Base-by-base conservation (phyloP, 306 rosid species). In the Luffa aegyptiaca region DNA sequence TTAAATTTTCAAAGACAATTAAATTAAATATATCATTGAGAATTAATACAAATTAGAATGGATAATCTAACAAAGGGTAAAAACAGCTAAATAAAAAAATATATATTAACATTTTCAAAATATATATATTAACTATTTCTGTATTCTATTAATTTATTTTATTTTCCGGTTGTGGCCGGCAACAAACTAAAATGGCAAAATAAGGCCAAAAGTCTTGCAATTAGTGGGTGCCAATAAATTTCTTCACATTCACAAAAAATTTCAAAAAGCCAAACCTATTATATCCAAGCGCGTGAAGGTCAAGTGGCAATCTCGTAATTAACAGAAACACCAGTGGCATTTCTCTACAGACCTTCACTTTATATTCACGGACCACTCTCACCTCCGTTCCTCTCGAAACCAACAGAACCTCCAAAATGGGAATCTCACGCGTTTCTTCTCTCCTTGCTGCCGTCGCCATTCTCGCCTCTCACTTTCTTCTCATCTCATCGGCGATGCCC, bases 171-270 rank as follows among this genome's bases (percentile, higher is more conserved):
- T 3, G 41, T 71, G 36, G 75, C 35, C 17, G 53, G 37, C 75
- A 44, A 44, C 37, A 41, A 68, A 8, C 42, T 71, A 5, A 4
- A 18, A 68, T 3, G 74, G 49, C 73, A 41, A 65, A 62, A 37
- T 65, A 39, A 20, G 18, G 75, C 5, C 21, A 14, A 71, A 39
- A 45, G 36, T 42, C 37, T 49, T 11, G 21, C 13, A 11, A 69
- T 42, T 49, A 73, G 78, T 73, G 61, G 61, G 78, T 33, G 20
- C 45, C 78, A 49, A 73, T 73, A 26, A 73, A 49, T 48, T 73
- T 16, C 45, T 49, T 73, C 45, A 73, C 42, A 73, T 73, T 49
- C 45, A 42, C 8, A 69, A 4, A 3, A 66, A 37, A 0, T 1
- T 26, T 26, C 31, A 16, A 3, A 1, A 65, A 17, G 36, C 0